Conservation (phyloP, 192 early-diverging fungal genomes). For the Linderina pennispora region DNA sequence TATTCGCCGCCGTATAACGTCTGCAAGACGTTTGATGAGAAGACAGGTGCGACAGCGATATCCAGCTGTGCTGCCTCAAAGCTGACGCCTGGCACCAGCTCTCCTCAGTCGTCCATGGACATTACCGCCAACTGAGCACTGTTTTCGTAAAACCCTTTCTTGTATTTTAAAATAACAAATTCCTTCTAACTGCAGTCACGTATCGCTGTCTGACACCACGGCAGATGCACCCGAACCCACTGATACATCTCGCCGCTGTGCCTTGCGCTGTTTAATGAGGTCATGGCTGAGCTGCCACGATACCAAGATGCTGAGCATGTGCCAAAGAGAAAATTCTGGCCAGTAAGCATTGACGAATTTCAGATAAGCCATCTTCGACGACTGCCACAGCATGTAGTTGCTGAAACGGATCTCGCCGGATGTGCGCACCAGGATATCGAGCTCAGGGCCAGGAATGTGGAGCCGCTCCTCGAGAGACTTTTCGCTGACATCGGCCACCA, state of each 20-base stretch:
- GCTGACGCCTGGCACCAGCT: too few species aligned
- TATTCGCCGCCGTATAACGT: slow-evolving; percentile 83
- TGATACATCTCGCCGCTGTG: too few species aligned
- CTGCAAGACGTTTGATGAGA: slow-evolving; percentile 80
- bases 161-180: too few species aligned
- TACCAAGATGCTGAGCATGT: slow-evolving; percentile 74
- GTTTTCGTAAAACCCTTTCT: too few species aligned
- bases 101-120: too few species aligned
- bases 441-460: slow-evolving; percentile 60
- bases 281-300: slow-evolving; percentile 81
- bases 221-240: too few species aligned
- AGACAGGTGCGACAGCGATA: slow-evolving; percentile 47
- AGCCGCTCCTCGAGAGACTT: slow-evolving; percentile 45
- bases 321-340: slow-evolving; percentile 93
- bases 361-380: slow-evolving; percentile 61
- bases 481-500: slow-evolving; percentile 51
- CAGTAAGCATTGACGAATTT: slow-evolving; percentile 87
- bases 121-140: too few species aligned
- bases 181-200: too few species aligned
- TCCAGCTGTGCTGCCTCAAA: slow-evolving; percentile 25
- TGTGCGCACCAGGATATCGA: slow-evolving; percentile 90
- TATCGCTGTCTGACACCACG: slow-evolving; percentile 6
- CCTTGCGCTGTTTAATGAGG: slow-evolving; percentile 20
- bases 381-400: slow-evolving; percentile 94
- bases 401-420: slow-evolving; percentile 93